These are phyloP conservation scores for Alectoria sarmentosa DNA, from an alignment of 495 filamentous ascomycete species.

Conservation along the genomic window DNA sequence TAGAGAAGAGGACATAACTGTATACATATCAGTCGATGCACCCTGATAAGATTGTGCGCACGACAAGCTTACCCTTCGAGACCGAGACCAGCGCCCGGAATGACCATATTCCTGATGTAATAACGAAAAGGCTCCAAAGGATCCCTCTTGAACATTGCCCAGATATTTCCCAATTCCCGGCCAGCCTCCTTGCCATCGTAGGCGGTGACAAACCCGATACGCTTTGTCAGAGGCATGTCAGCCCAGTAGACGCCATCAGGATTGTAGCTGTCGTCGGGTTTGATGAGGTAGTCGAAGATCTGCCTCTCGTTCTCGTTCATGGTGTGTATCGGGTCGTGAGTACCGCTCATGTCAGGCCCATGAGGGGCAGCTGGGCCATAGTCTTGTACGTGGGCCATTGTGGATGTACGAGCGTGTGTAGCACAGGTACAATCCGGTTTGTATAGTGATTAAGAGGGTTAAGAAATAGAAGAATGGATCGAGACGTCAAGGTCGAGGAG, in stretches of 20 bases:
- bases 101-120: conserved; percentile 73
- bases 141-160: conserved; percentile 71
- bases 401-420: neutral
- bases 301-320: conserved; percentile 57
- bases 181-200: conserved; percentile 58
- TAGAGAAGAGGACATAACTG: conserved; percentile 64
- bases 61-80: conserved; percentile 59
- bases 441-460: neutral
- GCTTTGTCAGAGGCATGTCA: conserved; percentile 60
- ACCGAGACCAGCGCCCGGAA: conserved; percentile 71
- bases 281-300: conserved; percentile 66
- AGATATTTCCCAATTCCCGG: conserved; percentile 58
- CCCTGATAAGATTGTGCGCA: neutral
- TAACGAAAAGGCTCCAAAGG: conserved; percentile 71
- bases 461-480: neutral
- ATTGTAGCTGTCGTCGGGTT: conserved; percentile 77
- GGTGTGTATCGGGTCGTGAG: conserved; percentile 44
- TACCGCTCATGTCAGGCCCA: conserved; percentile 48
- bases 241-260: conserved; percentile 83
- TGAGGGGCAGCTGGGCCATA: conserved; percentile 50
- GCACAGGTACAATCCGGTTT: neutral
- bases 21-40: neutral
- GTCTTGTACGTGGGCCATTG: conserved; percentile 31
- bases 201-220: conserved; percentile 62
- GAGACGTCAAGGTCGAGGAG: neutral